Evolutionary conservation across 257 asterid genomes (phyloP).

Genomic region (Lycium ferocissimum): DNA sequence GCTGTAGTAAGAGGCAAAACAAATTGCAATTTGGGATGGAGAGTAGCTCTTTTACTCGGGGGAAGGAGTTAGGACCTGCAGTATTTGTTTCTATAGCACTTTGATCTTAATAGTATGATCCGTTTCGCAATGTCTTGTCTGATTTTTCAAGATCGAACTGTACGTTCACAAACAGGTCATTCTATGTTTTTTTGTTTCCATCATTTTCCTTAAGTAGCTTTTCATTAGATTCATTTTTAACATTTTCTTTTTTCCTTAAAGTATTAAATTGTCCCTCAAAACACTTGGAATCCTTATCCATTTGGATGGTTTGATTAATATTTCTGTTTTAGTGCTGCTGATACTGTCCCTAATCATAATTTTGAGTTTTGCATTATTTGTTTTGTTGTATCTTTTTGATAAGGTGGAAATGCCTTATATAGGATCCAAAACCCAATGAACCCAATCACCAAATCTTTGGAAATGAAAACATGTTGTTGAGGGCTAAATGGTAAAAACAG

Average conservation of each 20-base stretch:
- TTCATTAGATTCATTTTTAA: neutral
- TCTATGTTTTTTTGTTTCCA: neutral
- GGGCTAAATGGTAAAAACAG: neutral
- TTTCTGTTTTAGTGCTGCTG: neutral
- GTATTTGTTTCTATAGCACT: neutral
- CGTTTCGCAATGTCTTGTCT: neutral
- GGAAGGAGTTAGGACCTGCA: slow-evolving; percentile 18
- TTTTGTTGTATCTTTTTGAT: neutral
- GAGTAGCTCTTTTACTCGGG: neutral
- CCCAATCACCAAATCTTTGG: neutral
- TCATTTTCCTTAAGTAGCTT: neutral
- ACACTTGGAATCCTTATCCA: neutral
- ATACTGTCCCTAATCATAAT: neutral
- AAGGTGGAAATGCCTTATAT: neutral
- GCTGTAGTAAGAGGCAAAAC: neutral
- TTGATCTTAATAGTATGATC: slow-evolving; percentile 13
- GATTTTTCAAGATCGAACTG: slow-evolving; percentile 7
- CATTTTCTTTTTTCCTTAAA: neutral
- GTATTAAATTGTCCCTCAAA: neutral
- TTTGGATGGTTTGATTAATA: neutral
- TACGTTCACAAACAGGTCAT: neutral
- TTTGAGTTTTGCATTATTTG: neutral
- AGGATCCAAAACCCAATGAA: neutral
- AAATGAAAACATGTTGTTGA: neutral
- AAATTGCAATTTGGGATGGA: neutral